Conservation (phyloP, 2,329 filamentous ascomycete genomes). For the Claviceps lovelessii region DNA sequence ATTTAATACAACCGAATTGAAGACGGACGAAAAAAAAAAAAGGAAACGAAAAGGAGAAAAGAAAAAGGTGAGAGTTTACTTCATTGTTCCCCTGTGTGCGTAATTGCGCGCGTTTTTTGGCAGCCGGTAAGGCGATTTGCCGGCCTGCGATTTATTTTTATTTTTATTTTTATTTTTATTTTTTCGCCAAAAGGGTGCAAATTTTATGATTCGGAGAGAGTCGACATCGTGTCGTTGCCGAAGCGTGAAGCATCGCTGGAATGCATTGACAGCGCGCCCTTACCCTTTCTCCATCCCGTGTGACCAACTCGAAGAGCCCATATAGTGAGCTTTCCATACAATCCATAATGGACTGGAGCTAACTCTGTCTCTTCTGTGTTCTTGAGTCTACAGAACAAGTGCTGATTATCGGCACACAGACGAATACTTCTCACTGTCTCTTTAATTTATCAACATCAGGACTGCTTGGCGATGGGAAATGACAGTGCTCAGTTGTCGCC, state of each 20-base stretch:
- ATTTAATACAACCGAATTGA: slow-evolving; percentile 2
- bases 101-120: neutral
- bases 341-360: neutral
- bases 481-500: slow-evolving; percentile 27
- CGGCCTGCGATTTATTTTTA: neutral
- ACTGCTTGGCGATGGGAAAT: slow-evolving; percentile 26
- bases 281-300: neutral
- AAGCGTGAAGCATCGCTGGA: neutral
- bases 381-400: neutral
- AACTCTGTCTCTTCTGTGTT: neutral
- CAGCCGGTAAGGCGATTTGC: neutral
- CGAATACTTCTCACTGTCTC: neutral
- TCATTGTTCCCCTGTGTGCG: neutral
- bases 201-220: neutral
- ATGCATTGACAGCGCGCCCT: neutral
- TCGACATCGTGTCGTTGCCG: neutral
- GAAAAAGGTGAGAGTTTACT: neutral
- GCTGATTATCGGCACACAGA: slow-evolving; percentile 5
- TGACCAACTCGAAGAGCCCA: neutral
- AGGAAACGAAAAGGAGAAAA: neutral
- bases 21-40: neutral
- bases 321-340: neutral
- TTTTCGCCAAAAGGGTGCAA: neutral
- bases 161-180: neutral
- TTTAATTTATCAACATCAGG: slow-evolving; percentile 18